Base-by-base conservation (phyloP, 2,329 filamentous ascomycete genomes). In the Alternaria angustiovoidea region DNA sequence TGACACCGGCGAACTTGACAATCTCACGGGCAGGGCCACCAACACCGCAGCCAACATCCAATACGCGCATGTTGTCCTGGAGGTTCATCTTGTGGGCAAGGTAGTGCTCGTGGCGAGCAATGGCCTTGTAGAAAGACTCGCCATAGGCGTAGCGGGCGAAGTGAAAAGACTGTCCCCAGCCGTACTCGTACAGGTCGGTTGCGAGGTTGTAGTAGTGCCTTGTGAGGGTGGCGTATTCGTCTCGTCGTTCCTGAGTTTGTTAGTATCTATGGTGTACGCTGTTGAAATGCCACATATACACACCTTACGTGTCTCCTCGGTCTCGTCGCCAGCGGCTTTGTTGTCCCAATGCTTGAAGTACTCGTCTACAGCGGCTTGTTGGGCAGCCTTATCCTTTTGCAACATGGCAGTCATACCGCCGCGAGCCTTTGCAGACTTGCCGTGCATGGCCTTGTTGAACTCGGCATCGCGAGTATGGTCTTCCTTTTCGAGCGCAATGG, bases 321-420 rank as follows among this genome's bases (percentile, higher is more conserved):
- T 98, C 86, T 99, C 95, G 42, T 89, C 86, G 64, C 86, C 88
- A 47, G 84, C 91, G 46, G 83, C 81, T 82, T 96, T 93, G 83
- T 94, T 91, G 80, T 97, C 93, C 91, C 92, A 97, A 79, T 96
- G 93, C 86, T 96, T 96, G 84, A 96, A 96, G 82, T 97, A 97
- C 79, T 96, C 92, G 75, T 95, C 91, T 28, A 94, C 87, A 47
- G 93, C 93, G 53, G 90, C 89, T 78, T 93, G 88, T 76, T 96
- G 91, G 7, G 93, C 92, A 30, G 83, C 82, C 75, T 85, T 83
- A 79, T 95, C 90, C 84, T 99, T 99, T 78, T 85, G 85, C 75
- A 96, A 84, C 89, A 97, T 94, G 73, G 94, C 92, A 70, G 87
- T 83, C 72, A 97, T 87, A 69, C 92, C 92, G 75, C 90, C 91